These are phyloP conservation scores for Cryphonectria parasitica DNA, from an alignment of 2,329 filamentous ascomycete genomes.

Conservation along the genomic window DNA sequence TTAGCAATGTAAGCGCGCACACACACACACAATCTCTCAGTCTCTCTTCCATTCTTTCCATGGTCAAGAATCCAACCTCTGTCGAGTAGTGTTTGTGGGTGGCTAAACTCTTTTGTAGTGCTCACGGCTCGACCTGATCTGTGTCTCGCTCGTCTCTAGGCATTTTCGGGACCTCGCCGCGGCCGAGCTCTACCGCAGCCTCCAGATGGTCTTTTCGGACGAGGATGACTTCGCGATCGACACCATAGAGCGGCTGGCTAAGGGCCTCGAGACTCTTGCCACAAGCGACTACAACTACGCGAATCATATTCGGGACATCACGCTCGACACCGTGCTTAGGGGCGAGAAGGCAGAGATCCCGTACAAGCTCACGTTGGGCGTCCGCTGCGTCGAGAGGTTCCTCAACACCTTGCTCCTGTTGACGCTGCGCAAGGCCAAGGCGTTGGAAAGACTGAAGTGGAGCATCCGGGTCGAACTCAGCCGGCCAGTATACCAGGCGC, in stretches of 20 bases:
- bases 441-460: slow-evolving; percentile 65
- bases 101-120: slow-evolving; percentile 44
- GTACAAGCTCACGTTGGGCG: slow-evolving; percentile 59
- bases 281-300: slow-evolving; percentile 68
- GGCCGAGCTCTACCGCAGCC: slow-evolving; percentile 61
- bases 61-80: neutral
- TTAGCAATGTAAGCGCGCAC: slow-evolving; percentile 47
- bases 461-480: slow-evolving; percentile 67
- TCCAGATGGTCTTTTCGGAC: slow-evolving; percentile 65
- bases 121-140: slow-evolving; percentile 56
- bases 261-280: slow-evolving; percentile 63
- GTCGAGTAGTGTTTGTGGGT: slow-evolving; percentile 14
- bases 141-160: slow-evolving; percentile 60
- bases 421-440: slow-evolving; percentile 57
- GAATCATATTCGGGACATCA: slow-evolving; percentile 58
- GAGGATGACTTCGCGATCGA: slow-evolving; percentile 58
- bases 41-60: neutral
- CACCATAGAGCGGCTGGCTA: slow-evolving; percentile 60
- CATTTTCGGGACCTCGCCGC: slow-evolving; percentile 63
- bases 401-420: slow-evolving; percentile 64
- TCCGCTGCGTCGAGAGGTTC: slow-evolving; percentile 63
- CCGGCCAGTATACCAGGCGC: slow-evolving; percentile 57
- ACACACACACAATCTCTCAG: neutral
- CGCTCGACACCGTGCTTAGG: slow-evolving; percentile 58
- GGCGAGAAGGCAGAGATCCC: slow-evolving; percentile 57